These are phyloP conservation scores for Emergomyces pasteurianus DNA, from an alignment of 2,329 filamentous ascomycete species.

Conservation along the genomic window DNA sequence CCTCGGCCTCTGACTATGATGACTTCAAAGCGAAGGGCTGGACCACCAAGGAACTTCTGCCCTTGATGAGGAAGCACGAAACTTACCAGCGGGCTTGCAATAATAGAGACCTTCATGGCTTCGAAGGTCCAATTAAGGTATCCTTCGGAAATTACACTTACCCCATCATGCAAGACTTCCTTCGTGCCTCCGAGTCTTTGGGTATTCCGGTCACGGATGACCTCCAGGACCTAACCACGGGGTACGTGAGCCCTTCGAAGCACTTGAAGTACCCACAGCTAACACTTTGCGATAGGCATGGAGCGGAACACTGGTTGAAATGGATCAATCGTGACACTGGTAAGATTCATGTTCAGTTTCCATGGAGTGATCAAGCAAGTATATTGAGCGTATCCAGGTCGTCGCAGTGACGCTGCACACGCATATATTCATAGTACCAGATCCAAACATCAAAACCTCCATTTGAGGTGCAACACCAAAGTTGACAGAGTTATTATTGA, in stretches of 20 bases:
- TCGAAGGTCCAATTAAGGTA: constrained; percentile 70
- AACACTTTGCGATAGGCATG: constrained; percentile 33
- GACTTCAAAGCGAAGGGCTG: constrained; percentile 72
- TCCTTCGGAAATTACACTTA: constrained; percentile 74
- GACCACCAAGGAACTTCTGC: constrained; percentile 62
- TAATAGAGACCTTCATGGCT: constrained; percentile 56
- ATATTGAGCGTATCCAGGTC: constrained; percentile 32
- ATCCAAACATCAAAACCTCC: constrained; percentile 56
- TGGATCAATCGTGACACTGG: constrained; percentile 59
- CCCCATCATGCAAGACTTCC: constrained; percentile 70
- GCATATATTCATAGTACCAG: constrained; percentile 68
- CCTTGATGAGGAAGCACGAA: constrained; percentile 70
- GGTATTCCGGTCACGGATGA: constrained; percentile 66
- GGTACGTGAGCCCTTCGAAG: constrained; percentile 14
- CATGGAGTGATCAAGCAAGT: neutral
- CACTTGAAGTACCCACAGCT: neutral
- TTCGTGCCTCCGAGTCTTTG: constrained; percentile 59
- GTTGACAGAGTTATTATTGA: constrained; percentile 66
- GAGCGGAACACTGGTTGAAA: constrained; percentile 73
- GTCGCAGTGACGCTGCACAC: constrained; percentile 65
- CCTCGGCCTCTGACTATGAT: constrained; percentile 61
- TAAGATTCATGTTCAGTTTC: constrained; percentile 25
- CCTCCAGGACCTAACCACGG: constrained; percentile 52
- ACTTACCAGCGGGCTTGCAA: constrained; percentile 58
- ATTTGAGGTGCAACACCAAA: constrained; percentile 64